Percentiles rank a stretch among this genome's conserved stretches.
Evolutionary conservation across 306 rosid genomes (phyloP).

Genomic region (Begonia loranthoides): DNA sequence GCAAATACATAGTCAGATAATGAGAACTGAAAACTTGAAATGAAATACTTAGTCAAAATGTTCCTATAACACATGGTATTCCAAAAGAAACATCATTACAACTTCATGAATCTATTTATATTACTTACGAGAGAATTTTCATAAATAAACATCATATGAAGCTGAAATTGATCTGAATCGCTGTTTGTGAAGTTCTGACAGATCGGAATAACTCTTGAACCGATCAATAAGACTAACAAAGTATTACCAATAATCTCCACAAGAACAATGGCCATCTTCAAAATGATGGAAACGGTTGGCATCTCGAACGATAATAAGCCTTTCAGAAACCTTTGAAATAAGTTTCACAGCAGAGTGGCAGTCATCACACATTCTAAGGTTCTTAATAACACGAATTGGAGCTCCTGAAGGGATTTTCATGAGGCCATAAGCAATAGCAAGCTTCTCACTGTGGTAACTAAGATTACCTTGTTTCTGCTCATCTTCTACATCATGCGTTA

Average conservation of each 20-base stretch:
- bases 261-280: constrained; percentile 15
- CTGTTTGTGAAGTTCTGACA: too few species aligned
- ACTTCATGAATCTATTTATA: background rate
- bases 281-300: constrained; percentile 21
- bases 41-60: too few species aligned
- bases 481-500: constrained; percentile 11
- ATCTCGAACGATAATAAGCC: constrained; percentile 18
- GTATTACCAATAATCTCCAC: constrained; percentile 19
- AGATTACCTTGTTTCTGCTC: constrained; percentile 10
- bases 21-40: too few species aligned
- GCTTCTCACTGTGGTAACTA: constrained; percentile 23
- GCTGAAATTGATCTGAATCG: too few species aligned
- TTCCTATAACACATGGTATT: too few species aligned
- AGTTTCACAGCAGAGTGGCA: constrained; percentile 21
- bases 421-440: constrained; percentile 20
- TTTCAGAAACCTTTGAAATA: constrained; percentile 12
- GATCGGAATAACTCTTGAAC: too few species aligned
- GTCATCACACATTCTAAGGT: constrained; percentile 21
- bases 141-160: too few species aligned
- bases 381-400: constrained; percentile 17
- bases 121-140: background rate
- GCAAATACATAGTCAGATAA: too few species aligned
- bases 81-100: background rate
- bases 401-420: constrained; percentile 16
- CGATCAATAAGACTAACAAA: background rate